Evolutionary conservation across 192 early-diverging fungal genomes (phyloP).

Genomic region (Lobosporangium transversale): DNA sequence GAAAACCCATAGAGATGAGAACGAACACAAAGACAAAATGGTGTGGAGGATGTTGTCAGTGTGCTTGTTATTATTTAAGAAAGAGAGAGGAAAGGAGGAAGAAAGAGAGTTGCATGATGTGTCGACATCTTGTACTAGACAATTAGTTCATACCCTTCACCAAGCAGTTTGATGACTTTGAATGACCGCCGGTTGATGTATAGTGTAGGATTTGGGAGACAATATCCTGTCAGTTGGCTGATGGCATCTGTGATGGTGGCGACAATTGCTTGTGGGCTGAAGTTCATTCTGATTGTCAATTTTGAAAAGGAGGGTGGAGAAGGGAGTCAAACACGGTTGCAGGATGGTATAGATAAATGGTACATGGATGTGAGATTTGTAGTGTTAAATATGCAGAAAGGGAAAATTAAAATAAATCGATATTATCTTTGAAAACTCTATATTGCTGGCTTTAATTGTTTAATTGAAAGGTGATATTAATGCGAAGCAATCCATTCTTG

Average conservation of each 20-base stretch:
- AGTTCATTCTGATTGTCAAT: slow-evolving; percentile 18
- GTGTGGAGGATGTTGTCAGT: neutral
- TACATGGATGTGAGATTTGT: too few relatives aligned
- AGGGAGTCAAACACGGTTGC: too few relatives aligned
- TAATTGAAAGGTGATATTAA: too few relatives aligned
- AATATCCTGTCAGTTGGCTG: slow-evolving; percentile 51
- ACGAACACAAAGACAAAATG: neutral
- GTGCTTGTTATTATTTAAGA: neutral
- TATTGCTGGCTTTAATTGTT: neutral
- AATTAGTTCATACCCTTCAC: slow-evolving; percentile 82
- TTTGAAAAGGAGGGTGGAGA: neutral
- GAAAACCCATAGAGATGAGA: neutral
- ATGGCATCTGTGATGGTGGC: slow-evolving; percentile 52
- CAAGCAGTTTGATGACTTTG: slow-evolving; percentile 67
- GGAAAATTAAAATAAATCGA: too few relatives aligned
- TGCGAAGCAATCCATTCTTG: slow-evolving; percentile 45
- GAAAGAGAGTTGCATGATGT: too few relatives aligned
- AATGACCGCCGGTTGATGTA: slow-evolving; percentile 69
- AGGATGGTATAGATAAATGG: too few relatives aligned
- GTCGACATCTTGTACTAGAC: too few relatives aligned
- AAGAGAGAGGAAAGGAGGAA: too few relatives aligned
- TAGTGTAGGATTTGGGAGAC: slow-evolving; percentile 62
- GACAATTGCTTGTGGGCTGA: slow-evolving; percentile 45
- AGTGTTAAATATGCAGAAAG: too few relatives aligned
- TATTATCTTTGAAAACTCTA: too few relatives aligned